Base-by-base conservation (phyloP, 2,329 filamentous ascomycete genomes). In the Periglandula ipomoeae region DNA sequence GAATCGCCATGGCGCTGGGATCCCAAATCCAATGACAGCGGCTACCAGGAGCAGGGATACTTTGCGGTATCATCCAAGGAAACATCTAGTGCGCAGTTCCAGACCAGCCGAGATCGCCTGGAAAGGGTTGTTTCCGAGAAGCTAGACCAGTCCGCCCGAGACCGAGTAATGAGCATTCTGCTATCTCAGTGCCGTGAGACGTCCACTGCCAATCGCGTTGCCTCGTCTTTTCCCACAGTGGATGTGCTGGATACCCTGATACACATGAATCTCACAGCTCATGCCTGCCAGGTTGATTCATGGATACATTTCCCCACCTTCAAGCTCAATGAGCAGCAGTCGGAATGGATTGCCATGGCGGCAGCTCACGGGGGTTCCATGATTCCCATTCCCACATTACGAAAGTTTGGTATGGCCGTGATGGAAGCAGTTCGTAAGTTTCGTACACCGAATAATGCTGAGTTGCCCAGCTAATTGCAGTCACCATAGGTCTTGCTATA, bases 261-360 rank as follows among this genome's bases (percentile, higher is more conserved):
- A 11, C 77, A 84, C 51, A 75, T 78, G 52, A 84, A 78, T 52
- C 64, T 84, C 19, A 75, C 76, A 1, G 71, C 72, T 1, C 76
- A 82, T 39, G 66, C 71, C 23, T 73, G 79, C 42, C 71, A 80
- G 51, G 70, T 81, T 0, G 78, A 76, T 42, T 70, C 72, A 41
- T 84, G 75, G 70, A 74, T 86, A 49, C 82, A 85, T 61, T 72
- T 79, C 41, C 73, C 78, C 1, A 79, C 78, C 0, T 76, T 85
- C 35, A 72, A 70, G 2, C 69, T 81, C 7, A 77, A 77, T 17
- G 66, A 68, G 3, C 71, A 78, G 50, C 71, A 71, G 51, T 74
- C 80, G 0, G 79, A 84, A 54, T 76, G 82, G 62, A 66, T 84
- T 13, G 78, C 74, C 5, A 70, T 72, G n/a, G 74, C 80, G 3